Evolutionary conservation across 129 eudicot genomes (phyloP).

Genomic region (Heracleum sosnowskyi): DNA sequence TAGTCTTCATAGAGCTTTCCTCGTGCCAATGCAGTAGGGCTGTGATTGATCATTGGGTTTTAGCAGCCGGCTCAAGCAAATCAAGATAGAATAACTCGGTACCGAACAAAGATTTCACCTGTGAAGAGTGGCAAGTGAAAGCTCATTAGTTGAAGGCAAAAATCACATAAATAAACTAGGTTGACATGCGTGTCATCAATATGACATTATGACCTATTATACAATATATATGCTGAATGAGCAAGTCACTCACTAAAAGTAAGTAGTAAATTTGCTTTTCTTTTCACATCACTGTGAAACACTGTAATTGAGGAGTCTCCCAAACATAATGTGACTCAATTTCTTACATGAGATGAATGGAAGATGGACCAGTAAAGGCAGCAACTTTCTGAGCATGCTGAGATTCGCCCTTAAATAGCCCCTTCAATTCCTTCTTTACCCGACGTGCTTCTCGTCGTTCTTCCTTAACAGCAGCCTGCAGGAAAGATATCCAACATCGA

Average conservation of each 20-base stretch:
- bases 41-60: neutral
- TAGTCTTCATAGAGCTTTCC: neutral
- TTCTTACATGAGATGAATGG: constrained; percentile 74
- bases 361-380: constrained; percentile 84
- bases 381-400: constrained; percentile 90
- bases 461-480: constrained; percentile 85
- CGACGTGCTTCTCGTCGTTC: constrained; percentile 86
- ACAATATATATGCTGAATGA: neutral
- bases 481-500: neutral
- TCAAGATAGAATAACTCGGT: no score
- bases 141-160: neutral
- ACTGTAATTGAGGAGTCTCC: neutral
- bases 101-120: neutral
- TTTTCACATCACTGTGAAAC: neutral
- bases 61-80: neutral
- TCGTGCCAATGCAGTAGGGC: neutral
- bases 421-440: constrained; percentile 74
- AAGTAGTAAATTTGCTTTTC: neutral
- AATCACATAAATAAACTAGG: neutral
- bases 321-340: neutral
- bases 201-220: neutral
- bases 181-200: neutral
- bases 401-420: constrained; percentile 59
- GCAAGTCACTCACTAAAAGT: neutral
- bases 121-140: neutral